A percentile compares a stretch with the other conserved stretches of the same genome.
phyloP scores from a whole-genome alignment of 2,329 filamentous ascomycete species.

The Dothideomycetes sp. region DNA sequence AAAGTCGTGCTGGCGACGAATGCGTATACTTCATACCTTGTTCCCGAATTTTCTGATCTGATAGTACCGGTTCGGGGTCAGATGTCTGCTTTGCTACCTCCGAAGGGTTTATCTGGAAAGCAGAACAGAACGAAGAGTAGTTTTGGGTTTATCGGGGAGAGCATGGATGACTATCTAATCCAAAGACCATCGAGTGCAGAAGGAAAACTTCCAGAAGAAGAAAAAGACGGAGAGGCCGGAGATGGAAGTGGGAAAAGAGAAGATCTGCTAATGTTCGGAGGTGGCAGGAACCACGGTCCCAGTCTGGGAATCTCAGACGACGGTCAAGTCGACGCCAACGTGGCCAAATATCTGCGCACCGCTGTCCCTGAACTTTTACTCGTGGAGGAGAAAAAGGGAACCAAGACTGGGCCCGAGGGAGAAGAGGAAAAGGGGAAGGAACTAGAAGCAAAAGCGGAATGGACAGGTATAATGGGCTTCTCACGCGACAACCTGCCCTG shows the following conservation, averaged over 20 bases:
- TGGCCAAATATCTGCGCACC: slow-evolving; percentile 48
- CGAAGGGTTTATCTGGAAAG: slow-evolving; percentile 26
- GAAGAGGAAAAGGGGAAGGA: slow-evolving; percentile 29
- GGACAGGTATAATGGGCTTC: slow-evolving; percentile 77
- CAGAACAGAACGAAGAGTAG: slow-evolving; percentile 43
- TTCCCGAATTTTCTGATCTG: slow-evolving; percentile 59
- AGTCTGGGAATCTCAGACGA: slow-evolving; percentile 54
- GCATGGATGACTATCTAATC: slow-evolving; percentile 62
- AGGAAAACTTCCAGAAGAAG: slow-evolving; percentile 30
- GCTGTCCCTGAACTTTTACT: slow-evolving; percentile 31
- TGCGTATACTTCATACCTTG: slow-evolving; percentile 68
- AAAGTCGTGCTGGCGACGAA: slow-evolving; percentile 73
- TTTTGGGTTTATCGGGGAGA: slow-evolving; percentile 55
- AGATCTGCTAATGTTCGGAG: slow-evolving; percentile 61
- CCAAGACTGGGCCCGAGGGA: slow-evolving; percentile 20
- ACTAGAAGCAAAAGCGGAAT: slow-evolving; percentile 43
- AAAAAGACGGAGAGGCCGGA: too few species aligned
- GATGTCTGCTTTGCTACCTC: slow-evolving; percentile 57
- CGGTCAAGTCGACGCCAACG: slow-evolving; percentile 44
- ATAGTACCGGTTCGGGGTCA: slow-evolving; percentile 72
- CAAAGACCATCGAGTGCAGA: too few species aligned
- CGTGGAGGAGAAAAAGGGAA: slow-evolving; percentile 23
- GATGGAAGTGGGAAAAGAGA: slow-evolving; percentile 18
- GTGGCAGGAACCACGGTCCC: slow-evolving; percentile 51
- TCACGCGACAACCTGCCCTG: slow-evolving; percentile 59